These are phyloP conservation scores for Dendrostoma leiphaemia DNA, from an alignment of 2,329 filamentous ascomycete genomes.

Conservation along the genomic window DNA sequence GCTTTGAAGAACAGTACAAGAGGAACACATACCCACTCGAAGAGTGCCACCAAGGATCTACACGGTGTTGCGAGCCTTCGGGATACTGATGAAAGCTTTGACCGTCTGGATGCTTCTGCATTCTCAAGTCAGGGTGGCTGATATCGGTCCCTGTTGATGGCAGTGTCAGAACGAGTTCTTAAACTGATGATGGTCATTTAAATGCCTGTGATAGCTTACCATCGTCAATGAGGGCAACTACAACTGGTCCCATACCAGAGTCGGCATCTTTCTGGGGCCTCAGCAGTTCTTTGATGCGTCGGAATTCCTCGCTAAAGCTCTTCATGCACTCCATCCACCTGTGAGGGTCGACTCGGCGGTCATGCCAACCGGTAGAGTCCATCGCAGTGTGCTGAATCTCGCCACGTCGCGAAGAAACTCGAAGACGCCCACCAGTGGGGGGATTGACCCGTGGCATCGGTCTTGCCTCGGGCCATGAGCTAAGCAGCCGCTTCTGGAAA, in stretches of 20 bases:
- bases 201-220: not conserved
- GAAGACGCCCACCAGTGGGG: not conserved
- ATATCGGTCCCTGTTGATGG: not conserved
- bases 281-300: not conserved
- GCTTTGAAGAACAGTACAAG: no score
- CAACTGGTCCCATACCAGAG: no score
- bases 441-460: not conserved
- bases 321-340: conserved; percentile 10
- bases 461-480: not conserved
- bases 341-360: no score
- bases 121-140: not conserved
- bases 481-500: not conserved
- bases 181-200: not conserved
- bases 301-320: not conserved
- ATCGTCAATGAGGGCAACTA: not conserved
- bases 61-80: not conserved
- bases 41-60: not conserved
- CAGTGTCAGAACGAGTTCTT: no score
- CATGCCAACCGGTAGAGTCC: no score
- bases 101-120: not conserved
- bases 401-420: not conserved
- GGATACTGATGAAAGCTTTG: not conserved
- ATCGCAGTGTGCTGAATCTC: not conserved
- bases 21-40: not conserved
- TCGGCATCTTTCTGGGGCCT: not conserved